Percentiles rank a stretch among this genome's conserved stretches.
Evolutionary conservation across 345 rosid species (phyloP).

Genomic region (Eucalyptus polybractea): DNA sequence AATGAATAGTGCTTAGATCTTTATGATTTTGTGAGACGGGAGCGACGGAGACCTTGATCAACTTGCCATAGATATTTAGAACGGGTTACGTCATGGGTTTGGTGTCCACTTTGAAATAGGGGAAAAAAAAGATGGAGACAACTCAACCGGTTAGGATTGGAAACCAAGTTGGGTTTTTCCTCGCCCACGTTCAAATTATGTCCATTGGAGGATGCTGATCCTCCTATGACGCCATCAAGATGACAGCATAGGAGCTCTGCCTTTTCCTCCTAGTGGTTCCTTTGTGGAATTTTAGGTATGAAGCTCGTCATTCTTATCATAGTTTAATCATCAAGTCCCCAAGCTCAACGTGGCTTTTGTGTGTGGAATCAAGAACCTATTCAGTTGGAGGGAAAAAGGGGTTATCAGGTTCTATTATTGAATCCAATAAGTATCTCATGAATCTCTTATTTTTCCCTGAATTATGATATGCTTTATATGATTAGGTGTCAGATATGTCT

Average conservation of each 20-base stretch:
- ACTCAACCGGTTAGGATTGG: not conserved
- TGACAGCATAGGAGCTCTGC: not conserved
- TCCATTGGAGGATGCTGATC: not conserved
- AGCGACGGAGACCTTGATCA: not conserved
- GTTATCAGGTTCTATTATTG: not conserved
- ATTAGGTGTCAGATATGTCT: not conserved
- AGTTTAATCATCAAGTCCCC: not conserved
- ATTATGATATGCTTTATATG: not conserved
- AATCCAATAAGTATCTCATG: not conserved
- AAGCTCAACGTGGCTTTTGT: not conserved
- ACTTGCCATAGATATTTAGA: not conserved
- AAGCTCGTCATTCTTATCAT: not conserved
- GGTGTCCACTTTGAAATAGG: constrained; percentile 1
- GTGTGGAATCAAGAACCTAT: not conserved
- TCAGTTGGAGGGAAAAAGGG: not conserved
- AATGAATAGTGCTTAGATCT: not conserved
- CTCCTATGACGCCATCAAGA: not conserved
- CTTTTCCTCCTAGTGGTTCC: not conserved
- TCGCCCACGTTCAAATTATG: not conserved
- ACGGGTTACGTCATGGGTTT: not conserved
- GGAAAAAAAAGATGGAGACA: not conserved
- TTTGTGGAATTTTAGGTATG: not conserved
- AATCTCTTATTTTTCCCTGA: not conserved
- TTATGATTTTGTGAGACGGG: not conserved
- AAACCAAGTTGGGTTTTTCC: not conserved